A percentile compares a stretch with the other conserved stretches of the same genome.
These are phyloP conservation scores for Limnanthes douglasii DNA, from an alignment of 345 rosid genomes.

Conservation along the genomic window DNA sequence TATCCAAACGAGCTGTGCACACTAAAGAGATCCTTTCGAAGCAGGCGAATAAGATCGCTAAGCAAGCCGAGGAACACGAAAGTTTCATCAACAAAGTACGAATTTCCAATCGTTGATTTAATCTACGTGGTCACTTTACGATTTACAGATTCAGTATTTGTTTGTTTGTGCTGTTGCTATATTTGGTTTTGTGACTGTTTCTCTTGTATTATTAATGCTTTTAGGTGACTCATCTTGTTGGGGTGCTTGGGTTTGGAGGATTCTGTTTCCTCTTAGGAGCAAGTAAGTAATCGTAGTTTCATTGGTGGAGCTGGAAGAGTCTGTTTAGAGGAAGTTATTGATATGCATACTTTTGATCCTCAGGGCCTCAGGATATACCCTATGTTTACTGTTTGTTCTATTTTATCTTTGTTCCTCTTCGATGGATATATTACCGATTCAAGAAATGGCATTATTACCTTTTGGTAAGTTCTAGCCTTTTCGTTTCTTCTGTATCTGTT, in stretches of 20 bases:
- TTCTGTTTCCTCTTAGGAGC: constrained; percentile 92
- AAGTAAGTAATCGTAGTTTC: constrained; percentile 31
- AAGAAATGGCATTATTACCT: constrained; percentile 99
- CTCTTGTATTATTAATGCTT: constrained; percentile 9
- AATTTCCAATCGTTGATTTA: background rate
- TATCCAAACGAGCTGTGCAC: constrained; percentile 68
- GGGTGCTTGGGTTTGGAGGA: constrained; percentile 90
- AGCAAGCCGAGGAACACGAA: constrained; percentile 91
- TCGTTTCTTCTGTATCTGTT: background rate
- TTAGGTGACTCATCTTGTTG: constrained; percentile 76
- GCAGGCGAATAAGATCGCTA: constrained; percentile 86
- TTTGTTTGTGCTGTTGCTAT: background rate
- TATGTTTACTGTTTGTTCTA: constrained; percentile 75
- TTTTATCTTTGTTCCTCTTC: constrained; percentile 75
- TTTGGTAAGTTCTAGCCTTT: constrained; percentile 33
- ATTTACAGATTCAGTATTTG: no score
- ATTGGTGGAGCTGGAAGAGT: constrained; percentile 3
- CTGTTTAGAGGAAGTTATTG: constrained; percentile 1
- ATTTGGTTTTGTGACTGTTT: background rate
- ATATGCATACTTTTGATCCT: constrained; percentile 6
- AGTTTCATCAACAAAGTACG: constrained; percentile 64
- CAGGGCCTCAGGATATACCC: constrained; percentile 89
- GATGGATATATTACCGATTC: constrained; percentile 93
- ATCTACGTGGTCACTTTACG: background rate
- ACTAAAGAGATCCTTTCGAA: constrained; percentile 75